Evolutionary conservation across 1,139 yeast species (phyloP), one percentile per base, ranked within the genome.

Genomic region (Debaryomycetaceae sp.): DNA sequence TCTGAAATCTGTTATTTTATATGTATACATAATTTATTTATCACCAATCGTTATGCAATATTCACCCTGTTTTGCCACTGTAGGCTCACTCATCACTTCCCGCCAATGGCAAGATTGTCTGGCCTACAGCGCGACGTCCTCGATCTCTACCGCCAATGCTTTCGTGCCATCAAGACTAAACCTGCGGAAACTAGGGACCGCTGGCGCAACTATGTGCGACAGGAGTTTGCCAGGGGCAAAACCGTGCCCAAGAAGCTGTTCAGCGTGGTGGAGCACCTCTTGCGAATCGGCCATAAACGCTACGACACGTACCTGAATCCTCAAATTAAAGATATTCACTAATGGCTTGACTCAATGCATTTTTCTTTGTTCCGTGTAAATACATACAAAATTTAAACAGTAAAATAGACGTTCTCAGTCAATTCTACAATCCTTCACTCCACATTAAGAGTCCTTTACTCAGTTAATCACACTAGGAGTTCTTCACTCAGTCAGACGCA

Each of bases 181-280:
- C 90, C 90, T 3, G 33, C 33, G 27, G 62, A 53, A 16, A 56
- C 51, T 25, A 53, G 57, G 31, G 40, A 36, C 2, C 68, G 68
- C 40, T 72, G 78, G 78, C 49, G 58, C 14, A 30, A 27, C 3
- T 69, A 55, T 41, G 49, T 68, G 6, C 63, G 77, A 27, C 48
- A 44, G 10, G 93, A 83, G 47, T 90, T 90, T 48, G 58, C 49
- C n/a, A 73, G 73, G 42, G 63, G 77, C 49, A 57, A 61, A 27
- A 43, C 52, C 20, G 52, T 87, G 12, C 74, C 81, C 21, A 76
- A 82, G 47, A 78, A 83, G 44, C 95, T 83, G 45, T 87, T 87
- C 49, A 66, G 78, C 22, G 82, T 95, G 1, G 75, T 90, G 29
- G 98, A 90, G 49, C 90, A 86, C 54, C 59, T 90, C 27, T 52